phyloP scores from a whole-genome alignment of 768 basidiomycete genomes.

The Mycena filopes region DNA sequence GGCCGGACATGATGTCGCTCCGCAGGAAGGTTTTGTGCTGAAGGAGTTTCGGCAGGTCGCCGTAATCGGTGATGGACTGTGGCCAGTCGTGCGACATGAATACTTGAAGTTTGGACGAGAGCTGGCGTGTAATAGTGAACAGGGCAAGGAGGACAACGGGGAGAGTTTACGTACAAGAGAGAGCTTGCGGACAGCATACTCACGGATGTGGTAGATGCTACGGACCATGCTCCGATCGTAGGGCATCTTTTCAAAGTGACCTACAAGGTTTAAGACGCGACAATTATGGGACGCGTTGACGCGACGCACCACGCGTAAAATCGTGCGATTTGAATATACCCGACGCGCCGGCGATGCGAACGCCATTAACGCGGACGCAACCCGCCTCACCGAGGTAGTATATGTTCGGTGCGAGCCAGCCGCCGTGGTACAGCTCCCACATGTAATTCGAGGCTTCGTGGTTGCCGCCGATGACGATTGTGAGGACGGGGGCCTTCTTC shows the following conservation, averaged over 20 bases:
- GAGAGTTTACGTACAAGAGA: constrained; percentile 64
- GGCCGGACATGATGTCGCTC: constrained; percentile 72
- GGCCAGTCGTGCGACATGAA: constrained; percentile 99
- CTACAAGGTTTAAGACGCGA: constrained; percentile 46
- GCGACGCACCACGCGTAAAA: constrained; percentile 69
- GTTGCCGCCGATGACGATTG: constrained; percentile 96
- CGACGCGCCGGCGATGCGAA: constrained; percentile 92
- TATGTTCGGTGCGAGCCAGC: constrained; percentile 97
- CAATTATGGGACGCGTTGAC: background rate
- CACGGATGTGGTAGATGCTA: constrained; percentile 92
- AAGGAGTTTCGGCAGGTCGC: constrained; percentile 73
- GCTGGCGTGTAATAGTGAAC: constrained; percentile 44
- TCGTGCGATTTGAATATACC: constrained; percentile 91
- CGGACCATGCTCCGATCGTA: constrained; percentile 81
- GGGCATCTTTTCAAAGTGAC: constrained; percentile 85
- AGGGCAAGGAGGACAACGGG: constrained; percentile 25
- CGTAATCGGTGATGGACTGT: constrained; percentile 82
- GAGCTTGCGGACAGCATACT: constrained; percentile 84
- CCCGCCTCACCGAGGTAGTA: constrained; percentile 96
- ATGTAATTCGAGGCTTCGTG: constrained; percentile 98
- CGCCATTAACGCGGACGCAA: constrained; percentile 85
- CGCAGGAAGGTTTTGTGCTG: constrained; percentile 82
- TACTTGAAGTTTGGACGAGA: constrained; percentile 68
- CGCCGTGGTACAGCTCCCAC: constrained; percentile 97
- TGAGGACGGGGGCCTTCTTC: constrained; percentile 84